Evolutionary conservation across 441 rosid species (phyloP), one percentile per base, ranked within the genome.

Genomic region (Francoa sonchifolia): DNA sequence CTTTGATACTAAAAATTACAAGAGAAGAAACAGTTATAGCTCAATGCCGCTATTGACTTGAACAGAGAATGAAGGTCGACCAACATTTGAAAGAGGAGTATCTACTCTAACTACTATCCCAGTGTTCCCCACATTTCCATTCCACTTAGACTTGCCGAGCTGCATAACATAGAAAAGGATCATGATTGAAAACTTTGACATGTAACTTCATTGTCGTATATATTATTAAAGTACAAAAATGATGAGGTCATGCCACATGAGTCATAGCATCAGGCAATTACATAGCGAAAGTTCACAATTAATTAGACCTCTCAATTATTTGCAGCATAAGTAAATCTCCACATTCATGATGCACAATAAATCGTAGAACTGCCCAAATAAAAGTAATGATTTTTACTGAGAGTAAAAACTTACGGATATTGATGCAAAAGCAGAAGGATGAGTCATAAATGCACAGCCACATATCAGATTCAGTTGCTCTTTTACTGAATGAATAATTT

Each of bases 121-220:
- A 4, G 83, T 72, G 55, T 73, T 74, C 50, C 94, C 96, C 0
- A 67, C 57, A 59, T 77, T 76, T 8, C 92, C 89, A 37, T 87
- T 82, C 92, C 95, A 78, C 66, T 79, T 86, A 2, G 96, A 86
- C 53, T 90, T 62, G 2, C 96, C 93, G 61, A 64, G 37, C 96
- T 85, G 79, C 78, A 65, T 17, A 6, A 6, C n/a, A n/a, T n/a
- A n/a, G n/a, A 8, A 33, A 30, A 19, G 6, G 10, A 29, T 23
- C 12, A 14, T 49, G 6, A 55, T 28, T 13, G 21, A 19, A 14
- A 1, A 47, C 2, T 29, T 17, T 14, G 22, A 30, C n/a, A n/a
- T n/a, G n/a, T n/a, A n/a, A n/a, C n/a, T n/a, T n/a, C n/a, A n/a
- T n/a, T n/a, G n/a, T n/a, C n/a, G n/a, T n/a, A n/a, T n/a, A n/a